These are phyloP conservation scores for Harringtonia lauricola DNA, from an alignment of 2,329 filamentous ascomycete genomes.

Conservation along the genomic window DNA sequence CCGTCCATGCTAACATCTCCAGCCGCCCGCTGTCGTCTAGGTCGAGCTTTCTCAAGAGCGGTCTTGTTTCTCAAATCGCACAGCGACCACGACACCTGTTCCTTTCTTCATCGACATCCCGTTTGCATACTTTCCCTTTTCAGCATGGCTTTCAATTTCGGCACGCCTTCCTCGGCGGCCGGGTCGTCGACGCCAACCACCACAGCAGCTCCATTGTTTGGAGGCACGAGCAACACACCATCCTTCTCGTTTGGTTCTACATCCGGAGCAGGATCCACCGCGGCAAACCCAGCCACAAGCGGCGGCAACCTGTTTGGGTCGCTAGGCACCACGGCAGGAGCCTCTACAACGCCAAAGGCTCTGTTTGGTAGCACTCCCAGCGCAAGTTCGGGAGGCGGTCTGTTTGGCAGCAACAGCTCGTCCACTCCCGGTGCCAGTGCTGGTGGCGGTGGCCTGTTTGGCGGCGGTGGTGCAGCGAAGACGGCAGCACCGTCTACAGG, in stretches of 20 bases:
- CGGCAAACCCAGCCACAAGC: not conserved
- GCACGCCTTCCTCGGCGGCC: constrained; percentile 20
- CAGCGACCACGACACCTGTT: no score
- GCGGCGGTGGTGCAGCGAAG: not conserved
- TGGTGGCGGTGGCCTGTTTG: not conserved
- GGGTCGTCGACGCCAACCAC: constrained; percentile 26
- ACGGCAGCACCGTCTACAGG: not conserved
- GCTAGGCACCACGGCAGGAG: not conserved
- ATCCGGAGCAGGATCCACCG: constrained; percentile 16
- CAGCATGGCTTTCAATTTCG: constrained; percentile 18
- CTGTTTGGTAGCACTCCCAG: constrained; percentile 4
- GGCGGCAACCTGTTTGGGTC: constrained; percentile 4
- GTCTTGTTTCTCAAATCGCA: no score
- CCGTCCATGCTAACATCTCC: no score
- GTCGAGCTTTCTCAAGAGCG: no score
- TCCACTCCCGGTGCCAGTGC: not conserved
- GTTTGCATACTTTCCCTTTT: constrained; percentile 11
- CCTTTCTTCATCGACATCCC: not conserved
- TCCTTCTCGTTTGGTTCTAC: constrained; percentile 31
- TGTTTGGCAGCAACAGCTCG: constrained; percentile 22
- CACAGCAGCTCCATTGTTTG: constrained; percentile 20
- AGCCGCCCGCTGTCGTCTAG: no score
- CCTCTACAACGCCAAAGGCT: not conserved
- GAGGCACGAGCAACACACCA: constrained; percentile 13
- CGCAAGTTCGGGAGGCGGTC: constrained; percentile 8